Evolutionary conservation across 31 red algal genomes (phyloP).

Genomic region (Bonnemaisonia californica): DNA sequence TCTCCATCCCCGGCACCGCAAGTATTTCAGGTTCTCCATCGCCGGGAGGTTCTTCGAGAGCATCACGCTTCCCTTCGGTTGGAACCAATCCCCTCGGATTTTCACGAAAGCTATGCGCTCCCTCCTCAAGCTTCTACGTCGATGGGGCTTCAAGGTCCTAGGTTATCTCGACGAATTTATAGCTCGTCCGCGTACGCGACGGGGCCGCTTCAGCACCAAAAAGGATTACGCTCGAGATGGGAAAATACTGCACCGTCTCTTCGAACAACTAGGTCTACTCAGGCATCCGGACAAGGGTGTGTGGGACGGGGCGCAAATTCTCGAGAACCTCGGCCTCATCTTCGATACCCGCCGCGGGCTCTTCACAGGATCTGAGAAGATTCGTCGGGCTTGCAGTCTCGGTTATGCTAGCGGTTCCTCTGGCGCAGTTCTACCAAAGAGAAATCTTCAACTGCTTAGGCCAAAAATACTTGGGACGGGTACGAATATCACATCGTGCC

Average conservation of each 20-base stretch:
- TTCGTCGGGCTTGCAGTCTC: background rate
- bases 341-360: background rate
- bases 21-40: background rate
- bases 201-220: background rate
- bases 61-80: background rate
- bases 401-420: background rate
- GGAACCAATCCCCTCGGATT: background rate
- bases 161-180: conserved; percentile 2
- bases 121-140: background rate
- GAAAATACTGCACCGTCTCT: background rate
- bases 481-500: background rate
- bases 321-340: background rate
- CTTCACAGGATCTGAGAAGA: background rate
- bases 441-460: background rate
- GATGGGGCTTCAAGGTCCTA: background rate
- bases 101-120: background rate
- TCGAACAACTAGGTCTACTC: background rate
- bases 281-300: background rate
- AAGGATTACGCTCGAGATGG: background rate
- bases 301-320: background rate
- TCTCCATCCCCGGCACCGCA: background rate
- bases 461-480: background rate
- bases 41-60: background rate
- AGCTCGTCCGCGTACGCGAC: background rate
- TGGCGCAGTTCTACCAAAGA: background rate